These are phyloP conservation scores for Cladophialophora psammophila DNA, from an alignment of 2,329 filamentous ascomycete species.

Conservation along the genomic window DNA sequence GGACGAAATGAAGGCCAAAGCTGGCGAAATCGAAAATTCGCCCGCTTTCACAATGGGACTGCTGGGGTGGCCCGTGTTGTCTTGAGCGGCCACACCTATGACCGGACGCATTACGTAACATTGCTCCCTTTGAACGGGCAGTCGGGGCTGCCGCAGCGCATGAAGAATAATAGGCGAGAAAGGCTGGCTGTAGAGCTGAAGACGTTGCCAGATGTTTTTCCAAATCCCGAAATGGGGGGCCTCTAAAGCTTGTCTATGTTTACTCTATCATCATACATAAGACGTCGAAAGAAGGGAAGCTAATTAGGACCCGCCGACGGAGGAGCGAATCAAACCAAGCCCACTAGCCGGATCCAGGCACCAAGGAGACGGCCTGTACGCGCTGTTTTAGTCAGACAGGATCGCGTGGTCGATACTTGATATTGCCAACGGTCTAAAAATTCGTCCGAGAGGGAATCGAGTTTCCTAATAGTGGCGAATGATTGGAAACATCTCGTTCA, in stretches of 20 bases:
- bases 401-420: not conserved
- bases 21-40: constrained; percentile 45
- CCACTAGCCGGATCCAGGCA: not conserved
- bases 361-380: not conserved
- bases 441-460: not conserved
- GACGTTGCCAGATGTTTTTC: too few species aligned
- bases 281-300: not conserved
- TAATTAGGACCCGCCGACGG: not conserved
- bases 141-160: too few species aligned
- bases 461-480: not conserved
- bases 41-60: constrained; percentile 8
- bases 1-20: constrained; percentile 55
- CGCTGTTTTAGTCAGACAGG: not conserved
- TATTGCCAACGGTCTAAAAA: not conserved
- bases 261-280: not conserved
- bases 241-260: too few species aligned
- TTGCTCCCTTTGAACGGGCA: too few species aligned
- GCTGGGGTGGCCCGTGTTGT: constrained; percentile 10
- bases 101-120: too few species aligned
- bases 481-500: not conserved
- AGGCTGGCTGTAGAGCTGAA: too few species aligned
- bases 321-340: not conserved
- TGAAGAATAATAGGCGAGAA: too few species aligned
- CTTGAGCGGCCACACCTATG: not conserved
- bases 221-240: too few species aligned